Percentiles rank a stretch among this genome's conserved stretches.
phyloP scores from a whole-genome alignment of 208 protist species.

The Trypanosoma boissoni region DNA sequence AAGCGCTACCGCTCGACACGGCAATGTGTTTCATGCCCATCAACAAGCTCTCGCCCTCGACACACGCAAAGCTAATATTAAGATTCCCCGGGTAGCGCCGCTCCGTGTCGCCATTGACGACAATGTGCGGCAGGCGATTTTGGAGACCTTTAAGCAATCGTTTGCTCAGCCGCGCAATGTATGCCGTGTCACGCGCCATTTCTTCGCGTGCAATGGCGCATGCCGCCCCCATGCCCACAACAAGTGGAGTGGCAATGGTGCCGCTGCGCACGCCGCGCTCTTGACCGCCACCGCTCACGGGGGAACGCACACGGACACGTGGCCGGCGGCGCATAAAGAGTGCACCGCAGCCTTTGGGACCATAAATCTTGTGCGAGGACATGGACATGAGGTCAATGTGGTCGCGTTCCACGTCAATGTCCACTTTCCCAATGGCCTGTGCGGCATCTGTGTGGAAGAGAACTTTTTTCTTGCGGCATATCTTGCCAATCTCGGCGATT shows the following conservation, averaged over 20 bases:
- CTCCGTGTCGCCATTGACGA: slow-evolving; percentile 93
- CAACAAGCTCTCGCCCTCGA: slow-evolving; percentile 98
- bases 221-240: slow-evolving; percentile 94
- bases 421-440: slow-evolving; percentile 98
- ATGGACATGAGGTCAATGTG: slow-evolving; percentile 98
- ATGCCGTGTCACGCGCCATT: slow-evolving; percentile 92
- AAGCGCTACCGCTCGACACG: slow-evolving; percentile 96
- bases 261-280: slow-evolving; percentile 95
- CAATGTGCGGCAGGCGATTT: slow-evolving; percentile 78
- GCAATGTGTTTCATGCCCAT: slow-evolving; percentile 98
- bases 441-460: slow-evolving; percentile 99
- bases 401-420: slow-evolving; percentile 96
- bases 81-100: slow-evolving; percentile 94
- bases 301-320: slow-evolving; percentile 95
- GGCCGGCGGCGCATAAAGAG: slow-evolving; percentile 92
- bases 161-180: slow-evolving; percentile 80
- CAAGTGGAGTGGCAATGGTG: slow-evolving; percentile 92
- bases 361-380: slow-evolving; percentile 98
- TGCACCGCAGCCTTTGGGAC: slow-evolving; percentile 94
- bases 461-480: slow-evolving; percentile 94
- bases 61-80: slow-evolving; percentile 98
- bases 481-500: slow-evolving; percentile 93
- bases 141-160: slow-evolving; percentile 88
- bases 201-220: slow-evolving; percentile 90
- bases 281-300: slow-evolving; percentile 99